Evolutionary conservation across 2,329 filamentous ascomycete genomes (phyloP).

Genomic region (Colletotrichum lentis): DNA sequence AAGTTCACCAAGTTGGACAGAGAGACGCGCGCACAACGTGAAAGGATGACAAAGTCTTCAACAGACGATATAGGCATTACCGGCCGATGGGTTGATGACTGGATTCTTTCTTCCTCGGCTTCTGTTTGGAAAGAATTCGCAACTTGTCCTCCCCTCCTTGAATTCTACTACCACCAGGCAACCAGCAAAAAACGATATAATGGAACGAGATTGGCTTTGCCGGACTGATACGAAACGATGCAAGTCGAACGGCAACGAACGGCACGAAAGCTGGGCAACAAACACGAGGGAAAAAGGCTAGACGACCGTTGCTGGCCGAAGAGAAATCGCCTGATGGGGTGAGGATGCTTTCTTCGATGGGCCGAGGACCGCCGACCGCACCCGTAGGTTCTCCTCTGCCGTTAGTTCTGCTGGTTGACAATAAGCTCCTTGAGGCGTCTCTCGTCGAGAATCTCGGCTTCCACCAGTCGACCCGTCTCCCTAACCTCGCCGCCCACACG

Average conservation of each 20-base stretch:
- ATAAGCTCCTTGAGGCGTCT: conserved; percentile 41
- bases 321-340: not conserved
- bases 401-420: not conserved
- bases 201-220: not conserved
- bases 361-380: too few species aligned
- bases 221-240: not conserved
- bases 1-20: not conserved
- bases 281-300: too few species aligned
- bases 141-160: not conserved
- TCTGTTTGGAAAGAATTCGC: not conserved
- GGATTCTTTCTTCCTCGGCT: not conserved
- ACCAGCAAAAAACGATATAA: too few species aligned
- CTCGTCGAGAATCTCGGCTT: conserved; percentile 44
- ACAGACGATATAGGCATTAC: not conserved
- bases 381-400: too few species aligned
- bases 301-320: not conserved
- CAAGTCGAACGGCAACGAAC: not conserved
- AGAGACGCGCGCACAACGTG: too few species aligned
- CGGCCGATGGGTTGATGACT: not conserved
- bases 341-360: not conserved
- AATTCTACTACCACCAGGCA: not conserved
- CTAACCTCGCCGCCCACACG: conserved; percentile 43
- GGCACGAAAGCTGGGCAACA: not conserved
- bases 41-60: not conserved
- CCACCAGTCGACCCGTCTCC: conserved; percentile 43